Base-by-base conservation (phyloP, 2,329 filamentous ascomycete genomes). In the Fusarium tuaranense region DNA sequence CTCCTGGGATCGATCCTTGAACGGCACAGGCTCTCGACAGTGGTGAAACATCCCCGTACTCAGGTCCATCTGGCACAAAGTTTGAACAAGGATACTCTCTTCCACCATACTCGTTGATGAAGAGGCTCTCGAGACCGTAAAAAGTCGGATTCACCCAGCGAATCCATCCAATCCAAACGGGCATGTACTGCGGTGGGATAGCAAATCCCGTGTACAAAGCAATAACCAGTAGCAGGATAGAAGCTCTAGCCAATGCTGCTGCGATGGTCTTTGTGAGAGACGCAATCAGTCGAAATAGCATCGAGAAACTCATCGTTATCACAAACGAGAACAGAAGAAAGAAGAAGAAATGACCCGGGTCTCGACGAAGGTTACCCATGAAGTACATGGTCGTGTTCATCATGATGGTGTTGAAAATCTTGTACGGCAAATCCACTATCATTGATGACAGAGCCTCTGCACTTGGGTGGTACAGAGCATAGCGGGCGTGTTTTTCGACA, bases 61-160 rank as follows among this genome's bases (percentile, higher is more conserved):
- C 65, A 0, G 78, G 72, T 0, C 81, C 80, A 2, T 67, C 63
- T 0, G 83, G 83, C 3, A 83, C 78, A 64, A 81, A 80, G 3
- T 59, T 77, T 0, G 86, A 84, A 71, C 90, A 92, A 0, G 81
- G 77, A 46, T 88, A 89, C 4, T 82, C 75, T 12, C 82, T 83
- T 8, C 85, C 83, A 27, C 85, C 82, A 57, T 90, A 89, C 73
- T 94, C 92, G 76, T 92, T 93, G 67, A 89, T 83, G 86, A 91
- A 89, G 10, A 93, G 82, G 4, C 87, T 84, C 73, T 93, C 91
- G 73, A 93, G 93, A 0, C 86, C 90, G 71, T 93, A 93, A 9
- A 86, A 88, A 13, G 92, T 87, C 2, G 91, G 80, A 63, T 89
- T 90, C 65, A 93, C 89, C 92, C 91, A 93, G 46, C 89, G 84